These are phyloP conservation scores for Plectosphaerella plurivora DNA, from an alignment of 2,329 filamentous ascomycete species.

Conservation along the genomic window DNA sequence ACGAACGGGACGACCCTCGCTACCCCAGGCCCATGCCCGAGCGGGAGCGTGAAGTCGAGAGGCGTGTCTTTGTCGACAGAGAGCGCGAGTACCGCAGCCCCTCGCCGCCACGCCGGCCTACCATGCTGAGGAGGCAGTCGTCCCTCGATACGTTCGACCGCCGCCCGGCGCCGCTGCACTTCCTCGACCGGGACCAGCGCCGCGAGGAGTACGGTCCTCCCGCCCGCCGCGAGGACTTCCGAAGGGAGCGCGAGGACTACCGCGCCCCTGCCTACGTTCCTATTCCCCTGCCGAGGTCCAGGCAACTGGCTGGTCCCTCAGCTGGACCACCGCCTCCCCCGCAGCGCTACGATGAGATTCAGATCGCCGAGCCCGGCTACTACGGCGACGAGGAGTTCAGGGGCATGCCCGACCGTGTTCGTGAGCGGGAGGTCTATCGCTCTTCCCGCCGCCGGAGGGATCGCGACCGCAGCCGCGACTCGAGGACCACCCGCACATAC, in stretches of 20 bases:
- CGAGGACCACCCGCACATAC: slow-evolving; percentile 31
- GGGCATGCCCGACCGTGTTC: slow-evolving; percentile 52
- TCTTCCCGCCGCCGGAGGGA: slow-evolving; percentile 31
- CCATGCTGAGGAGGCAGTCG: slow-evolving; percentile 74
- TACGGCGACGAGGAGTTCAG: slow-evolving; percentile 72
- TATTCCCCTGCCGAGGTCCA: slow-evolving; percentile 31
- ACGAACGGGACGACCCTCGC: slow-evolving; percentile 41
- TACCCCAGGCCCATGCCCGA: slow-evolving; percentile 23
- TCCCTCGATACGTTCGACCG: slow-evolving; percentile 89
- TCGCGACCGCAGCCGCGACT: slow-evolving; percentile 36
- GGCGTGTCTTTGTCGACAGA: slow-evolving; percentile 50
- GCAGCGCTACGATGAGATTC: slow-evolving; percentile 61
- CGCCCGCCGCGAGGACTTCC: slow-evolving; percentile 40
- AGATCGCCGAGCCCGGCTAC: slow-evolving; percentile 60
- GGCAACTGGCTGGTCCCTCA: slow-evolving; percentile 29
- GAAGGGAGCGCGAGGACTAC: slow-evolving; percentile 8
- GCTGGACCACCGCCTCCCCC: slow-evolving; percentile 43
- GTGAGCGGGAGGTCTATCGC: slow-evolving; percentile 57
- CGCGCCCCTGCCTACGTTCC: not conserved
- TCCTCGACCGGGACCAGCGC: slow-evolving; percentile 35
- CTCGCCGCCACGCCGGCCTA: slow-evolving; percentile 57
- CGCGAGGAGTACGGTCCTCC: slow-evolving; percentile 62
- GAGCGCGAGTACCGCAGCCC: slow-evolving; percentile 47
- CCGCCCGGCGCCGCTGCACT: slow-evolving; percentile 53
- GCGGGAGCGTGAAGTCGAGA: slow-evolving; percentile 39